Percentiles rank a stretch among this genome's conserved stretches.
Conservation (phyloP, 2,329 filamentous ascomycete species). For the Camillea tinctor region DNA sequence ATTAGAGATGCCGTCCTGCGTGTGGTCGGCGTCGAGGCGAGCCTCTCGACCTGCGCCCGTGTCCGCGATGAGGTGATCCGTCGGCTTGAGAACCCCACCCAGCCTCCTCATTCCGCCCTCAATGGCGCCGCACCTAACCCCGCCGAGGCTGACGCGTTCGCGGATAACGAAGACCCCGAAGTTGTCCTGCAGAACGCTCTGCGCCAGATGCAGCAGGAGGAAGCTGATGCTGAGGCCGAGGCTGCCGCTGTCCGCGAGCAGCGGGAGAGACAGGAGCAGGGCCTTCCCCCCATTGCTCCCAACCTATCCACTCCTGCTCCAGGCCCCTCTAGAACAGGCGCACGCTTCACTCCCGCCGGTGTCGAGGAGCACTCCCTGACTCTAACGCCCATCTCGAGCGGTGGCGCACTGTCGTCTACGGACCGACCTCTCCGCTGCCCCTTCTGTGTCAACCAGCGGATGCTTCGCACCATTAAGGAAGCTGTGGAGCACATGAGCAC, state of each 20-base stretch:
- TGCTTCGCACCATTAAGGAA: constrained; percentile 60
- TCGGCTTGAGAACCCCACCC: constrained; percentile 37
- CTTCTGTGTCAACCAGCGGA: constrained; percentile 60
- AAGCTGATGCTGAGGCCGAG: constrained; percentile 57
- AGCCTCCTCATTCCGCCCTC: constrained; percentile 31
- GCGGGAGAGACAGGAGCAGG: constrained; percentile 48
- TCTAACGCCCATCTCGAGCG: constrained; percentile 54
- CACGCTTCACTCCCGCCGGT: constrained; percentile 27
- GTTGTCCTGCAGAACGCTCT: constrained; percentile 59
- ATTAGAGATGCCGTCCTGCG: constrained; percentile 58
- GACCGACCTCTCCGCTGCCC: constrained; percentile 56
- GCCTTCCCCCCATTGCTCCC: constrained; percentile 32
- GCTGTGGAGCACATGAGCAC: constrained; percentile 63
- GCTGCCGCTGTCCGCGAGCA: constrained; percentile 54
- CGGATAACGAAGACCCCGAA: constrained; percentile 53
- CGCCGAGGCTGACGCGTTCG: constrained; percentile 35
- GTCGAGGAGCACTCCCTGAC: constrained; percentile 44
- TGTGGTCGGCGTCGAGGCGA: constrained; percentile 54
- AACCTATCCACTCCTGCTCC: constrained; percentile 26
- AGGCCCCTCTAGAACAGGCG: constrained; percentile 15
- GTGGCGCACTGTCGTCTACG: constrained; percentile 43
- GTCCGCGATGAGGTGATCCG: constrained; percentile 59
- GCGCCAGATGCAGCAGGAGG: constrained; percentile 57
- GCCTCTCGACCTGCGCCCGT: constrained; percentile 52
- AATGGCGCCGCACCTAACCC: constrained; percentile 19